phyloP scores from a whole-genome alignment of 2,329 filamentous ascomycete species.

The Blastomyces parvus region DNA sequence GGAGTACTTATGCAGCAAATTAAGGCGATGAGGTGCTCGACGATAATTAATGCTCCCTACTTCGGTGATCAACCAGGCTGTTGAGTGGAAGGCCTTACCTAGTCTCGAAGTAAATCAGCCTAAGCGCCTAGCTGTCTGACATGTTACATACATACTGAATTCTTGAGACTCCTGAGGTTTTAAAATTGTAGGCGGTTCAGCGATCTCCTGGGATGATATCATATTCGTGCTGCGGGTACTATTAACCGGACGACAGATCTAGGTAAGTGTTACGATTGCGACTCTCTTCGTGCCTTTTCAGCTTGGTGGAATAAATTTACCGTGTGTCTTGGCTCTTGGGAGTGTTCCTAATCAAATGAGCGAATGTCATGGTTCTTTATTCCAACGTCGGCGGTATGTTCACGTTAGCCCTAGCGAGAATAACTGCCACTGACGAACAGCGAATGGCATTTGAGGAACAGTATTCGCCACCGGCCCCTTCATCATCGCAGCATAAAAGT shows the following conservation, averaged over 20 bases:
- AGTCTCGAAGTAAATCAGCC: not conserved
- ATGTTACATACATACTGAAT: not conserved
- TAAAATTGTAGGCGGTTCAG: not conserved
- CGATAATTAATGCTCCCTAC: not conserved
- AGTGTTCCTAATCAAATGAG: not conserved
- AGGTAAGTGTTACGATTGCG: not conserved
- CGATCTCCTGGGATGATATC: not conserved
- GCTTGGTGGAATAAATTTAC: too few species aligned
- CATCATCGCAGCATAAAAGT: not conserved
- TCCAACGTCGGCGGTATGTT: not conserved
- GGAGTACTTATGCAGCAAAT: not conserved
- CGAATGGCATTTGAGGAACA: constrained; percentile 2
- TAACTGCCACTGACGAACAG: not conserved
- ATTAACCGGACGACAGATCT: not conserved
- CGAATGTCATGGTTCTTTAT: not conserved
- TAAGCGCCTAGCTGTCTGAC: not conserved
- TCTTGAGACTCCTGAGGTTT: not conserved
- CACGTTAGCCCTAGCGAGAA: not conserved
- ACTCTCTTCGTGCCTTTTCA: not conserved
- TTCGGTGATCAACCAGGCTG: not conserved
- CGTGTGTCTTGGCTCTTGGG: not conserved
- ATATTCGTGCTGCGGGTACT: not conserved
- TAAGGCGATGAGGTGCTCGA: not conserved
- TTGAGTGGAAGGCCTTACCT: not conserved
- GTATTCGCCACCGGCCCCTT: constrained; percentile 3